Evolutionary conservation across 2,329 filamentous ascomycete genomes (phyloP).

Genomic region (Aspergillus sclerotialis): DNA sequence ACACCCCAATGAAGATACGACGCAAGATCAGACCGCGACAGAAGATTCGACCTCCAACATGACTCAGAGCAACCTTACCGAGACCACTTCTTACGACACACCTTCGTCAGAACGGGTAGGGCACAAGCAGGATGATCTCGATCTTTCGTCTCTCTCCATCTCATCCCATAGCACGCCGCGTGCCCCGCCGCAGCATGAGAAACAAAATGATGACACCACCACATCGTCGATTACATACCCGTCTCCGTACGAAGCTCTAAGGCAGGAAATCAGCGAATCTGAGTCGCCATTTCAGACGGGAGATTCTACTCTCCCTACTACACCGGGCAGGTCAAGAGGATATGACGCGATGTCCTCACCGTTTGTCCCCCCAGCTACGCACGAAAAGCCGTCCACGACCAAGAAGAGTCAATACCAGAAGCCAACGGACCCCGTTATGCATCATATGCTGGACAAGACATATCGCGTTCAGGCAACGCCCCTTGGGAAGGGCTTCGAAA

Average conservation of each 20-base stretch:
- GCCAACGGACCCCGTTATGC: slow-evolving; percentile 66
- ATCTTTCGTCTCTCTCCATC: slow-evolving; percentile 36
- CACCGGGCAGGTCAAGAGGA: slow-evolving; percentile 23
- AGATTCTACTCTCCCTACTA: slow-evolving; percentile 28
- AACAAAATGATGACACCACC: slow-evolving; percentile 25
- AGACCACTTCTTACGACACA: slow-evolving; percentile 35
- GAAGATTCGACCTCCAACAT: slow-evolving; percentile 49
- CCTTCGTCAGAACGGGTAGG: slow-evolving; percentile 28
- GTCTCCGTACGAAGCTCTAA: slow-evolving; percentile 70
- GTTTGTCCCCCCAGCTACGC: slow-evolving; percentile 47
- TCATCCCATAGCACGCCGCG: slow-evolving; percentile 44
- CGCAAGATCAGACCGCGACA: slow-evolving; percentile 46
- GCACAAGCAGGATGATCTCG: slow-evolving; percentile 38
- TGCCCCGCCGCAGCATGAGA: slow-evolving; percentile 25
- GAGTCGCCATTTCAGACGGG: slow-evolving; percentile 28
- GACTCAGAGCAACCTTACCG: slow-evolving; percentile 34
- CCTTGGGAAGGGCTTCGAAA: slow-evolving; percentile 48
- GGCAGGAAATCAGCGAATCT: slow-evolving; percentile 55
- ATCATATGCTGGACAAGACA: slow-evolving; percentile 89
- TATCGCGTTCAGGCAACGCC: slow-evolving; percentile 92
- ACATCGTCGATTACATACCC: slow-evolving; percentile 49
- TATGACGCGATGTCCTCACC: slow-evolving; percentile 38
- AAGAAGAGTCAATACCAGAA: slow-evolving; percentile 26
- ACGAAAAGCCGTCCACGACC: slow-evolving; percentile 33
- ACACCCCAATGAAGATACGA: slow-evolving; percentile 54